Evolutionary conservation across 352 stramenopile genomes (phyloP).

Genomic region (Globisporangium takayamanum): DNA sequence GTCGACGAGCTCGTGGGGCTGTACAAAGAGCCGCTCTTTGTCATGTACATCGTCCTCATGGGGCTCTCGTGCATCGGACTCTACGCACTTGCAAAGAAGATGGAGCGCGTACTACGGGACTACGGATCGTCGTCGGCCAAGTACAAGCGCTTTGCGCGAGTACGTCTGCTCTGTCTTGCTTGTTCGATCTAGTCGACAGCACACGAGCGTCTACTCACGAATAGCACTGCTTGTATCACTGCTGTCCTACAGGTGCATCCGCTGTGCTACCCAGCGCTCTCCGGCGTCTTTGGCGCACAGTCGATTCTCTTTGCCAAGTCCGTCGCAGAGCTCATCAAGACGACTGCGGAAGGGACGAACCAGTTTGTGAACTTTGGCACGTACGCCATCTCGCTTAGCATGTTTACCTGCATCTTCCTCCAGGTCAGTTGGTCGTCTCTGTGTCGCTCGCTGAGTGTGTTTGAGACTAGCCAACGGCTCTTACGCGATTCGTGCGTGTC

Average conservation of each 20-base stretch:
- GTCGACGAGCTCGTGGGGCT: conserved; percentile 61
- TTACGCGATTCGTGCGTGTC: neutral
- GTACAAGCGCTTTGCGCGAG: conserved; percentile 48
- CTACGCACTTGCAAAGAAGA: conserved; percentile 32
- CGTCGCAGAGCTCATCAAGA: conserved; percentile 77
- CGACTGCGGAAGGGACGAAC: conserved; percentile 57
- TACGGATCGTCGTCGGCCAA: conserved; percentile 33
- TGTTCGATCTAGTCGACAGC: too few species aligned
- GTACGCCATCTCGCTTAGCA: conserved; percentile 74
- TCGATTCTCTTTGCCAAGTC: conserved; percentile 83
- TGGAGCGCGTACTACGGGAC: conserved; percentile 34
- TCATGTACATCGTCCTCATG: conserved; percentile 62
- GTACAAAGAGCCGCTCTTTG: conserved; percentile 55
- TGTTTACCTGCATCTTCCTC: conserved; percentile 79
- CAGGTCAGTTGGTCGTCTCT: conserved; percentile 21
- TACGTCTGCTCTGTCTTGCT: conserved; percentile 1
- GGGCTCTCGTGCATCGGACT: conserved; percentile 24
- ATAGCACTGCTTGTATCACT: neutral
- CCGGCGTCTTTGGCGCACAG: conserved; percentile 71
- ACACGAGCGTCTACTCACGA: too few species aligned
- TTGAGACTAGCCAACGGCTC: neutral
- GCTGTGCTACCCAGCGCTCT: conserved; percentile 64
- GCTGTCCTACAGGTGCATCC: conserved; percentile 34
- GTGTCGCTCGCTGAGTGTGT: too few species aligned
- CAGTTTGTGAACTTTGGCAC: conserved; percentile 69